phyloP scores from a whole-genome alignment of 1,139 yeast species.

The Blastobotrys capitulatus region DNA sequence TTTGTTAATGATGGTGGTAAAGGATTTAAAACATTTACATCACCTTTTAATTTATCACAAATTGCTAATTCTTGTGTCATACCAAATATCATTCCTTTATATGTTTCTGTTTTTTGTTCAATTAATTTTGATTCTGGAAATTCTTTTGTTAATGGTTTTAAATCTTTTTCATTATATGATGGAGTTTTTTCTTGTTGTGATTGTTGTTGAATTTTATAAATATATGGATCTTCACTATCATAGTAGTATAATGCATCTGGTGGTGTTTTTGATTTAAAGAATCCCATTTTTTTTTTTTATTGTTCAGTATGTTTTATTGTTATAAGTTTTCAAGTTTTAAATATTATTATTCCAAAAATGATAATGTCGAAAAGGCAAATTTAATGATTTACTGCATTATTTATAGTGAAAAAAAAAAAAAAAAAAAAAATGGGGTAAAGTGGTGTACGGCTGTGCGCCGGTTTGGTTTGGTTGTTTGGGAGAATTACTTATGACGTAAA shows the following conservation, averaged over 20 bases:
- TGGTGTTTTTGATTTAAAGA: too few relatives aligned
- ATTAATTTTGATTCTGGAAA: neutral
- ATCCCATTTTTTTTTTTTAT: neutral
- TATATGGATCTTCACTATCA: neutral
- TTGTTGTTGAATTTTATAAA: neutral
- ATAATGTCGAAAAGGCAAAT: too few relatives aligned
- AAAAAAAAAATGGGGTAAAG: too few relatives aligned
- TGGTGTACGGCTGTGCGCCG: too few relatives aligned
- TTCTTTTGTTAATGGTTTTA: neutral
- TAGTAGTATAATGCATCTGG: neutral
- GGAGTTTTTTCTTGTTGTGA: neutral
- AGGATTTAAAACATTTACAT: slow-evolving; percentile 5
- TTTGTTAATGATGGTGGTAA: slow-evolving; percentile 1
- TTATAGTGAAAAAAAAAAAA: too few relatives aligned
- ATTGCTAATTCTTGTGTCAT: neutral
- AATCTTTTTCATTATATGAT: neutral
- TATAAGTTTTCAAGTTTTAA: too few relatives aligned
- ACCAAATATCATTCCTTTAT: neutral
- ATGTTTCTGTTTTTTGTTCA: too few relatives aligned
- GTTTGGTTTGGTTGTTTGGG: too few relatives aligned
- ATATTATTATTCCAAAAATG: too few relatives aligned
- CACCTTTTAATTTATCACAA: neutral
- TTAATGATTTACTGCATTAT: too few relatives aligned
- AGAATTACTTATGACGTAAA: too few relatives aligned
- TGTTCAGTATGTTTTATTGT: too few relatives aligned